Conservation (phyloP, 306 rosid species). For the Lotus japonicus region DNA sequence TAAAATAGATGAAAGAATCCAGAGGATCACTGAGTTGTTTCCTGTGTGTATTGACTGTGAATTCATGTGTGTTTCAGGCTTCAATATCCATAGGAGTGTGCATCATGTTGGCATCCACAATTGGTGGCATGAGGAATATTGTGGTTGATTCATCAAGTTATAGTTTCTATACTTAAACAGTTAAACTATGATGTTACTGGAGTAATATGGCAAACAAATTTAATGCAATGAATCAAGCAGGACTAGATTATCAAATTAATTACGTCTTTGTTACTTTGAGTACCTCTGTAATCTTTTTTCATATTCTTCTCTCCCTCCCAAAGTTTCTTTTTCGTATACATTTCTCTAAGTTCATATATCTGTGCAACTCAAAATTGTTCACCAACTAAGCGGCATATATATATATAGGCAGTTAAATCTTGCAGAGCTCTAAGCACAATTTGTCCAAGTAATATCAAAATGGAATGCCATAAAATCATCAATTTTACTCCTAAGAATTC, state of each 20-base stretch:
- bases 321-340: too few relatives aligned
- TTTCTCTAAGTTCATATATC: too few relatives aligned
- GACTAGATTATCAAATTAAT: neutral
- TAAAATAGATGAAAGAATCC: neutral
- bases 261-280: neutral
- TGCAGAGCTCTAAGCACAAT: too few relatives aligned
- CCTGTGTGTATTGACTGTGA: neutral
- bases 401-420: too few relatives aligned
- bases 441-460: too few relatives aligned
- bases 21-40: neutral
- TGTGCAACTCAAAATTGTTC: too few relatives aligned
- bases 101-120: slow-evolving; percentile 84
- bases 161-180: slow-evolving; percentile 54
- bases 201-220: neutral
- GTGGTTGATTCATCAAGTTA: slow-evolving; percentile 69
- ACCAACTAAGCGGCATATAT: too few relatives aligned
- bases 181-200: neutral
- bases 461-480: too few relatives aligned
- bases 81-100: slow-evolving; percentile 66
- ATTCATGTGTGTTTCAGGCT: slow-evolving; percentile 33
- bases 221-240: neutral
- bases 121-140: slow-evolving; percentile 86
- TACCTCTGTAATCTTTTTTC: neutral
- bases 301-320: neutral
- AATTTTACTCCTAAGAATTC: too few relatives aligned